Evolutionary conservation across 257 asterid species (phyloP), one percentile per base, ranked within the genome.

Genomic region (Rubia yunnanensis): DNA sequence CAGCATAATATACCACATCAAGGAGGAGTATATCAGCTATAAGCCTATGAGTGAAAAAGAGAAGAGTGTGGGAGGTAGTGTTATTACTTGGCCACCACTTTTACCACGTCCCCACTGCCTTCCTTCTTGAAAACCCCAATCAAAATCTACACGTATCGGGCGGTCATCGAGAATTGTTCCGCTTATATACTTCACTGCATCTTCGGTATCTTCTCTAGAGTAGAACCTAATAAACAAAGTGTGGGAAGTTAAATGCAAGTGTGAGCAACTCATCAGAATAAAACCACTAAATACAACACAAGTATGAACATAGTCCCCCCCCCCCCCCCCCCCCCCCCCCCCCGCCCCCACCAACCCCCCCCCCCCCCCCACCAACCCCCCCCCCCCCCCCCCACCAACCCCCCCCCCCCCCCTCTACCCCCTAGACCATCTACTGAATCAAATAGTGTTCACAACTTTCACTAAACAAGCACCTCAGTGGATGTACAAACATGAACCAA

Each of bases 91-190:
- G 36, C 97, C 99, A 71, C 99, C 99, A 72, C 99, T 90, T 81
- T 84, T 78, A 38, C 99, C 99, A 70, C 99, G 96, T 20, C 97
- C 99, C 99, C 97, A 94, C 73, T 94, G 99, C 70, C 99, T 78
- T 62, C 99, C 97, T 76, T 94, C 99, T 77, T 83, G 91, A 67
- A 90, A 94, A 36, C 99, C 99, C 99, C 99, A 94, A 76, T 94
- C 99, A 75, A 89, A 94, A 84, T 94, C 99, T 22, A 88, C 99
- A 65, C 99, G 99, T 68, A 94, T 94, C 35, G 97, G 99, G 58
- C 99, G 97, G 79, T 94, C 99, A 72, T 94, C 99, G 18, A 94
- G 96, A 74, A 92, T 92, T 32, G 99, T 89, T 76, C 99, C 99
- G 58, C 99, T 92, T 60, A 92, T 84, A 73, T 83, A 89, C 76